phyloP scores from a whole-genome alignment of 148 eudicot species.

The Simmondsia chinensis region DNA sequence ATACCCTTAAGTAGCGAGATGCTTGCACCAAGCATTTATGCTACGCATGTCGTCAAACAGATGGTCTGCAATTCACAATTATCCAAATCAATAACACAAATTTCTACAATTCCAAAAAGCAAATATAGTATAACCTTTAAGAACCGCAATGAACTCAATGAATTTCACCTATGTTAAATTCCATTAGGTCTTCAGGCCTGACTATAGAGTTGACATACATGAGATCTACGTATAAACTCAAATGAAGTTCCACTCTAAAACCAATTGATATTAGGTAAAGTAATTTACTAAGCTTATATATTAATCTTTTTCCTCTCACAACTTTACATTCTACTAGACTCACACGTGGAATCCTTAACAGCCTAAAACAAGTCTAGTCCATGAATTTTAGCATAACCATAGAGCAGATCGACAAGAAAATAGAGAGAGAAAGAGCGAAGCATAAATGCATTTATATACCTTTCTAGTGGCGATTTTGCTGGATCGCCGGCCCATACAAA shows the following conservation, averaged over 20 bases:
- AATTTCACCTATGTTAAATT: too few relatives aligned
- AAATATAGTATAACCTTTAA: neutral
- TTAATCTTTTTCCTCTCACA: too few relatives aligned
- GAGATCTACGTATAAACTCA: neutral
- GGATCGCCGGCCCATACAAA: constrained; percentile 91
- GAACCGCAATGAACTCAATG: too few relatives aligned
- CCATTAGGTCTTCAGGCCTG: too few relatives aligned
- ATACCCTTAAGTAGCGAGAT: neutral
- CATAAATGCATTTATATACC: constrained; percentile 20
- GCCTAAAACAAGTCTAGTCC: too few relatives aligned
- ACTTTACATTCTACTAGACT: too few relatives aligned
- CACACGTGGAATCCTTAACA: too few relatives aligned
- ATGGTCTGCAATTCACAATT: constrained; percentile 14
- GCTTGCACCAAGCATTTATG: neutral
- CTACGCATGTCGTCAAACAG: constrained; percentile 32
- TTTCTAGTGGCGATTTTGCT: constrained; percentile 83
- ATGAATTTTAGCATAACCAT: too few relatives aligned
- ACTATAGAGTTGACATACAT: too few relatives aligned
- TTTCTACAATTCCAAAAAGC: neutral
- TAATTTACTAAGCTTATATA: neutral
- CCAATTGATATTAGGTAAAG: neutral
- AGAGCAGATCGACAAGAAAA: too few relatives aligned
- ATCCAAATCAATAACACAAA: neutral
- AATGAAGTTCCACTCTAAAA: too few relatives aligned
- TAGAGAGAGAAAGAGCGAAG: too few relatives aligned